These are phyloP conservation scores for Rhodotorula taiwanensis DNA, from an alignment of 768 basidiomycete genomes.

Conservation along the genomic window DNA sequence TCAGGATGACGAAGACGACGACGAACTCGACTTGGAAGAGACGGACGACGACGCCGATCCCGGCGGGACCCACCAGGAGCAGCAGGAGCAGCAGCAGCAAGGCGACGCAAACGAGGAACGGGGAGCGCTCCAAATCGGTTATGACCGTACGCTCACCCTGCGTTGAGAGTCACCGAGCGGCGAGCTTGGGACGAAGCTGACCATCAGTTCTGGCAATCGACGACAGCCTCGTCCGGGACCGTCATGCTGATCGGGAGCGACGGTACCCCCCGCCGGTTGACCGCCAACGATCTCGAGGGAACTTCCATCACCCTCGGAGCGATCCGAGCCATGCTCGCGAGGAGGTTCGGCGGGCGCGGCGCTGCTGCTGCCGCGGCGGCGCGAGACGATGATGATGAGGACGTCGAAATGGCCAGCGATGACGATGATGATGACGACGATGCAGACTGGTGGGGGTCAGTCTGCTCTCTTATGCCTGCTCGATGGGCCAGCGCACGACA, in stretches of 20 bases:
- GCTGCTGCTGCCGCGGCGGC: not conserved
- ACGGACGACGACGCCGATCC: not conserved
- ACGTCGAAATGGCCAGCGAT: not conserved
- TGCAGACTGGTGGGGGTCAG: slow-evolving; percentile 11
- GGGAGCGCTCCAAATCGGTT: slow-evolving; percentile 8
- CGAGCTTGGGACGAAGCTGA: too few relatives aligned
- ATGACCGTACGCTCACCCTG: slow-evolving; percentile 8
- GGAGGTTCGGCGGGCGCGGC: not conserved
- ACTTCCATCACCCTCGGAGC: slow-evolving; percentile 10
- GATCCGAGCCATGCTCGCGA: slow-evolving; percentile 19
- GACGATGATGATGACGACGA: slow-evolving; percentile 15
- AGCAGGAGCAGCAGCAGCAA: not conserved
- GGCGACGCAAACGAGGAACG: not conserved
- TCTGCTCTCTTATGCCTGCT: not conserved
- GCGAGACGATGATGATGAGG: slow-evolving; percentile 19
- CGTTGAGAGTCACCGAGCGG: too few relatives aligned
- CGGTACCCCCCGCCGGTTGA: slow-evolving; percentile 1
- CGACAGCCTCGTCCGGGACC: not conserved
- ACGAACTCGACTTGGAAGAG: slow-evolving; percentile 4
- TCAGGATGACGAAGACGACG: slow-evolving; percentile 15
- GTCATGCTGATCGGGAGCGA: slow-evolving; percentile 11
- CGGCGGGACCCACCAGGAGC: not conserved
- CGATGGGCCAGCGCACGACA: too few relatives aligned
- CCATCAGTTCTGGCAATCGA: not conserved
- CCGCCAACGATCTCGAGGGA: slow-evolving; percentile 8